These are phyloP conservation scores for Stagonosporopsis chrysanthemi DNA, from an alignment of 2,329 filamentous ascomycete species.

Conservation along the genomic window DNA sequence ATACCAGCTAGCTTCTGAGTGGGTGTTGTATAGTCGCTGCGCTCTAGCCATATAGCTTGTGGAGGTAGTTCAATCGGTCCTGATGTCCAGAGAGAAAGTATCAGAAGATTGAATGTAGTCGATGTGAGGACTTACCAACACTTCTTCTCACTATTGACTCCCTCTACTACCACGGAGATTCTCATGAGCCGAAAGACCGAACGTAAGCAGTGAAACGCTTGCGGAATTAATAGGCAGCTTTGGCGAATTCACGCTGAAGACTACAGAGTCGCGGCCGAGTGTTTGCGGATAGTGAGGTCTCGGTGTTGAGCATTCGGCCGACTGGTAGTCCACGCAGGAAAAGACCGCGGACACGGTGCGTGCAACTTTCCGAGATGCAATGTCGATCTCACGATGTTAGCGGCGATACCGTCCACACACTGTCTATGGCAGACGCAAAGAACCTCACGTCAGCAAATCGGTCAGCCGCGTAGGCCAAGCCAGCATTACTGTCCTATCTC, in stretches of 20 bases:
- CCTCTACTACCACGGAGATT: too few species aligned
- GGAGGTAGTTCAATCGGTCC: too few species aligned
- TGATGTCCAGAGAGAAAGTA: too few species aligned
- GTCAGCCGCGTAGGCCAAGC: slow-evolving; percentile 6
- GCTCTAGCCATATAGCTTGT: background rate
- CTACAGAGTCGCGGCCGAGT: background rate
- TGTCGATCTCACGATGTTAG: background rate
- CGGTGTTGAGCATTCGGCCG: slow-evolving; percentile 6
- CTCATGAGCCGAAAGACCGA: too few species aligned
- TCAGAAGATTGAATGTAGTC: too few species aligned
- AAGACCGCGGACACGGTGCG: background rate
- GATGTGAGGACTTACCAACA: too few species aligned
- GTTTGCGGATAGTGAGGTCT: background rate
- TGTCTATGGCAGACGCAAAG: background rate
- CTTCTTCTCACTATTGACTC: too few species aligned
- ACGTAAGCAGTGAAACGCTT: background rate
- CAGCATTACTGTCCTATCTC: background rate
- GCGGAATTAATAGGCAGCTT: background rate
- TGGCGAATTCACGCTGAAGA: background rate
- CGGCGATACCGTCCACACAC: background rate
- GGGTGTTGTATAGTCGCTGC: too few species aligned
- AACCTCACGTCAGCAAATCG: slow-evolving; percentile 15
- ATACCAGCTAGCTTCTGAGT: background rate
- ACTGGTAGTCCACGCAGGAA: background rate
- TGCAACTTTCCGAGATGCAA: background rate